These are phyloP conservation scores for Phyllosticta citribraziliensis DNA, from an alignment of 2,329 filamentous ascomycete genomes.

Conservation along the genomic window DNA sequence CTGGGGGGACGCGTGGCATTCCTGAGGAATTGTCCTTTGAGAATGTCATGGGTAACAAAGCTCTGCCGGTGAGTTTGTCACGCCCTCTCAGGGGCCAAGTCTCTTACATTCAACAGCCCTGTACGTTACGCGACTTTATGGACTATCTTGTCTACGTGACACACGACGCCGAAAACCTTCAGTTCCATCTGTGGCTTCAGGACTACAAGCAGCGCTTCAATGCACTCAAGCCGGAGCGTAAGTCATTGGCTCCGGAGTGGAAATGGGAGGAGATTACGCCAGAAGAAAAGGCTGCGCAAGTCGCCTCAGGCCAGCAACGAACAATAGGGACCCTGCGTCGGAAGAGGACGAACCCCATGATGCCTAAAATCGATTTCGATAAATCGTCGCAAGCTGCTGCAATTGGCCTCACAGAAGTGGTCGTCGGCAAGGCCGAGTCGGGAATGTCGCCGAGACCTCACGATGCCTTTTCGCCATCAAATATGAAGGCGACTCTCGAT, in stretches of 20 bases:
- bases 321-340: not conserved
- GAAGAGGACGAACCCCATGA: slow-evolving; percentile 24
- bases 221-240: slow-evolving; percentile 42
- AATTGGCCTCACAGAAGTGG: slow-evolving; percentile 7
- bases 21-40: slow-evolving; percentile 68
- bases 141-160: slow-evolving; percentile 76
- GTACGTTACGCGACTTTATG: slow-evolving; percentile 73
- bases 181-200: slow-evolving; percentile 52
- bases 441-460: not conserved
- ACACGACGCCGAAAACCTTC: slow-evolving; percentile 66
- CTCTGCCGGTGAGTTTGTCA: slow-evolving; percentile 57
- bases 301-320: slow-evolving; percentile 17
- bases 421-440: not conserved
- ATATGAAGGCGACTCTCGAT: not conserved
- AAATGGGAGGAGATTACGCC: slow-evolving; percentile 48
- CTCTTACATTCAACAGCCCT: slow-evolving; percentile 46
- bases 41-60: slow-evolving; percentile 61
- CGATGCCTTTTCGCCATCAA: not conserved
- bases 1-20: slow-evolving; percentile 39
- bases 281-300: slow-evolving; percentile 33
- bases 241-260: slow-evolving; percentile 60
- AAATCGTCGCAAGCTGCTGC: slow-evolving; percentile 6
- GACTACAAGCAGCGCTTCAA: slow-evolving; percentile 52
- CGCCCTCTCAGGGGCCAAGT: not conserved
- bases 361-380: slow-evolving; percentile 10